A percentile compares a stretch with the other conserved stretches of the same genome.
These are phyloP conservation scores for Saccharomyces hybrid DNA, from an alignment of 1,139 yeast species.

Conservation along the genomic window DNA sequence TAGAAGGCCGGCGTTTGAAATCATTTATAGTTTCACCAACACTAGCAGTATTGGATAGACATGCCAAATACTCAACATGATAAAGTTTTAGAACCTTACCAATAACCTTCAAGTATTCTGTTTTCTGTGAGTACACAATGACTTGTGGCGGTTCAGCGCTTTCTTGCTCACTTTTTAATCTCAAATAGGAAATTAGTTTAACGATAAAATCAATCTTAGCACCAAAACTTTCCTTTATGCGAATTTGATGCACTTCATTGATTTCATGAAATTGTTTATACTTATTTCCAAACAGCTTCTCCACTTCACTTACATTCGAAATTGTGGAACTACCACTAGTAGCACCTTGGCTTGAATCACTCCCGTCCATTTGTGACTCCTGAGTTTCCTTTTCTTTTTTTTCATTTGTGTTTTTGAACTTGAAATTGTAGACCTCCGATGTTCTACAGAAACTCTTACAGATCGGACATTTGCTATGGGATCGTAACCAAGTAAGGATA, in stretches of 20 bases:
- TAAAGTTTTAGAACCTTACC: constrained; percentile 60
- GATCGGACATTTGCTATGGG: constrained; percentile 59
- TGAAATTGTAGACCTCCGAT: constrained; percentile 38
- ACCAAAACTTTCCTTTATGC: constrained; percentile 53
- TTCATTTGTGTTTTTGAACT: constrained; percentile 16
- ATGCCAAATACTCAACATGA: constrained; percentile 42
- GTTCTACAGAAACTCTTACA: constrained; percentile 55
- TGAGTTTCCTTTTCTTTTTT: constrained; percentile 12
- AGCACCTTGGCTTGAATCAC: background rate
- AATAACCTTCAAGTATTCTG: constrained; percentile 58
- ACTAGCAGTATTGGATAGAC: constrained; percentile 19
- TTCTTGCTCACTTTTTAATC: constrained; percentile 49
- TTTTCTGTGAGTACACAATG: constrained; percentile 83
- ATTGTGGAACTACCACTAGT: background rate
- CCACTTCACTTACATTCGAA: background rate
- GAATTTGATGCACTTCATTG: constrained; percentile 40
- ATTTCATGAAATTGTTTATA: constrained; percentile 20
- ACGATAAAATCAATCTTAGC: constrained; percentile 80
- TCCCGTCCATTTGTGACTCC: constrained; percentile 2
- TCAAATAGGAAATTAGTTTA: constrained; percentile 59
- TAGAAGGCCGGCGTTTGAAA: constrained; percentile 55
- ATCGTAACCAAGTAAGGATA: constrained; percentile 60
- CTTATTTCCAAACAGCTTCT: constrained; percentile 10
- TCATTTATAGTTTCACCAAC: constrained; percentile 38
- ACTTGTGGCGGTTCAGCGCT: constrained; percentile 43